Evolutionary conservation across 179 eudicot species (phyloP), one percentile per base, ranked within the genome.

Genomic region (Beta lomatogona): DNA sequence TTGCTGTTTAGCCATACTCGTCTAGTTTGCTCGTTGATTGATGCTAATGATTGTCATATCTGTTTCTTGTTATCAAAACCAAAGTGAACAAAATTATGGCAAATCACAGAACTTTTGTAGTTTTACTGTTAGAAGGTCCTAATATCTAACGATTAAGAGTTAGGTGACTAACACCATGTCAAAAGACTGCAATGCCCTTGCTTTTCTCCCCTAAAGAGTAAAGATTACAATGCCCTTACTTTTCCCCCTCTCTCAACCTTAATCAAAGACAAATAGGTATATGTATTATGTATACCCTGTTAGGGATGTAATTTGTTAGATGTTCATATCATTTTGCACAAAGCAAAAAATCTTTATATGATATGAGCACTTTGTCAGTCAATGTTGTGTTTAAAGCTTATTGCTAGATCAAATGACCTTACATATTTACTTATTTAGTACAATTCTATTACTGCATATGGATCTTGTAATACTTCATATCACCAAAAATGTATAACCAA

Each of bases 71-170:
- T 41, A 64, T 58, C 64, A 59, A 11, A 72, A 52, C 50, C 44
- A 25, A 63, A 22, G 52, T 64, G 52, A 15, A 12, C 15, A 59
- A 80, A 6, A 4, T 46, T 71, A 59, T 64, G 45, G 61, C 36
- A 71, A 58, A 16, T 60, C n/a, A 59, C 44, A 57, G 36, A 22
- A 60, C 19, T 71, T 71, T 4, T 36, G 3, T 36, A 36, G 41
- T 36, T 36, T 36, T 36, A 61, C 57, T 28, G 75, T 75, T 81
- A n/a, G 6, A 75, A 36, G 83, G 83, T 73, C 83, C 80, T 71
- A 36, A 36, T 36, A 36, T 36, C 2, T 36, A 36, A 36, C 41
- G 41, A 36, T 36, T 36, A 36, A 36, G 41, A 36, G 41, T 36
- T 36, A 36, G 41, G 41, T 36, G 41, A 36, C 41, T 36, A 36